Evolutionary conservation across 2,329 filamentous ascomycete genomes (phyloP), one percentile per base, ranked within the genome.

Genomic region (Macrophomina tecta): DNA sequence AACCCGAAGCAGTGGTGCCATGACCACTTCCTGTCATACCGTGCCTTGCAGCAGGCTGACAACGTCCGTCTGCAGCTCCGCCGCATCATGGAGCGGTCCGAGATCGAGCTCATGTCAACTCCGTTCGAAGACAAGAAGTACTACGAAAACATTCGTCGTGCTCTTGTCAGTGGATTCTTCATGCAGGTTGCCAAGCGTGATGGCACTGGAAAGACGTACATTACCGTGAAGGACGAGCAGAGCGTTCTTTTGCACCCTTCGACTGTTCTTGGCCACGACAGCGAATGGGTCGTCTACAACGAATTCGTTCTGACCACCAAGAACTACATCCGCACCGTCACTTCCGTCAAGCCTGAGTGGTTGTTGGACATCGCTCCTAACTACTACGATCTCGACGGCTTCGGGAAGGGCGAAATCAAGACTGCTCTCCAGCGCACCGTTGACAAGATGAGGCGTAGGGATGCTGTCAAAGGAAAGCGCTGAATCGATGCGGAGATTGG

Each of bases 281-380:
- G 90, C 72, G 95, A 99, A 72, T 99, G 95, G 95, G 92, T 99
- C 32, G 83, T 99, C 32, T 99, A 99, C 82, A 97, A 98, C 74
- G 96, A 99, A 77, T 99, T 98, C 75, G 95, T 99, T 12, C 87
- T 99, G 66, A 99, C 95, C 0, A 95, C 91, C 64, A 97, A 99
- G 86, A 97, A 98, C 82, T 99, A 97, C 79, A 94, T 99, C 73
- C 88, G 96, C 67, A 97, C 93, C 0, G 93, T 97, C 56, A 98
- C 94, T 12, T 89, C 91, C 36, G 90, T 99, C 65, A 91, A 92
- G 77, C 92, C 94, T 0, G 95, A 99, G 80, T 99, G 95, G 95
- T 83, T 99, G 69, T 77, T 98, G 91, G 95, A 99, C 79, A 97
- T 98, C 70, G 93, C 95, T 4, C 94, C 94, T 2, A 88, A 86